Evolutionary conservation across 176 grass and related monocot species (phyloP).

Genomic region (Raddia guianensis): DNA sequence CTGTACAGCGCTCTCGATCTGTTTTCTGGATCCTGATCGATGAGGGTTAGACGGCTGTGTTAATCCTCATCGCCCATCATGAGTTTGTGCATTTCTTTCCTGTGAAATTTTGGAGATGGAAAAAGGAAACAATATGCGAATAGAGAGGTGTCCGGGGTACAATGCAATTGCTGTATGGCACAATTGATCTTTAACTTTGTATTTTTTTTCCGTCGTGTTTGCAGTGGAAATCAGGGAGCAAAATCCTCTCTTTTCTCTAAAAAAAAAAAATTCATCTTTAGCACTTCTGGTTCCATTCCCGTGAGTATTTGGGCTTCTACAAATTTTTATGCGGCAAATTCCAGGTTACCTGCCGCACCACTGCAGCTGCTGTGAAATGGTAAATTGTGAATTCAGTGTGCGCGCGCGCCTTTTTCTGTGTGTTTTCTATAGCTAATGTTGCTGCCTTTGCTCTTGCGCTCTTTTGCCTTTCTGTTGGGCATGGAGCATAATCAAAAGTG

Average conservation of each 20-base stretch:
- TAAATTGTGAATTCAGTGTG: neutral
- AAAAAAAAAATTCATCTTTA: no score
- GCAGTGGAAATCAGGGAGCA: no score
- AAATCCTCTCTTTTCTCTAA: no score
- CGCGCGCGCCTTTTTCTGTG: neutral
- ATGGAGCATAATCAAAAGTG: conserved; percentile 44
- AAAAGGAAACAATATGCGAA: neutral
- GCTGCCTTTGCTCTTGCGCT: conserved; percentile 7
- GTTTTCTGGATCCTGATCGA: conserved; percentile 3
- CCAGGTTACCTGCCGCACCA: neutral
- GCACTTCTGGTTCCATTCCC: no score
- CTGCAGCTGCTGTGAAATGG: conserved; percentile 10
- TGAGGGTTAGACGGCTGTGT: conserved; percentile 12
- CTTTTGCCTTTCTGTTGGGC: conserved; percentile 42
- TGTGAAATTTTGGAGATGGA: conserved; percentile 21
- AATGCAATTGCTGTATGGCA: conserved; percentile 24
- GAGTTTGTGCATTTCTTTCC: conserved; percentile 35
- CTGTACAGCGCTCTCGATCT: conserved; percentile 51
- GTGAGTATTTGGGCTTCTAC: neutral
- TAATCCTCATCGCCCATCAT: conserved; percentile 9
- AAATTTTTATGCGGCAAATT: neutral
- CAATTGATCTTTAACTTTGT: neutral
- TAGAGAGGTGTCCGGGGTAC: conserved; percentile 19
- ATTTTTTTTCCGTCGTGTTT: no score
- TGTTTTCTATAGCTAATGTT: conserved; percentile 9